A percentile compares a stretch with the other conserved stretches of the same genome.
These are phyloP conservation scores for Arachis monticola DNA, from an alignment of 331 rosid genomes.

Conservation along the genomic window DNA sequence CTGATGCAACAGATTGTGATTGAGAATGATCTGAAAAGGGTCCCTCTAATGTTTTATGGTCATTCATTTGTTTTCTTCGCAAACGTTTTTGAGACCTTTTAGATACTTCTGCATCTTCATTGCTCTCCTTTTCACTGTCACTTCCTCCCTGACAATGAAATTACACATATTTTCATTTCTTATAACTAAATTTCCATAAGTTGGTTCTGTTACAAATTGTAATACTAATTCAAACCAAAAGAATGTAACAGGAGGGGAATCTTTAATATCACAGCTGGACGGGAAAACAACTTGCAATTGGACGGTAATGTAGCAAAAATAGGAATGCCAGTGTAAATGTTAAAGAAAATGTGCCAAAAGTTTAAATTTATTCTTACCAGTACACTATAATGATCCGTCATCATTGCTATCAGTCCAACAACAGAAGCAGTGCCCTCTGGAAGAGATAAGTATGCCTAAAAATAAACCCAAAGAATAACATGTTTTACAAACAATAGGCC, in stretches of 20 bases:
- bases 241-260: conserved; percentile 21
- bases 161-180: conserved; percentile 39
- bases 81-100: conserved; percentile 63
- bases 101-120: conserved; percentile 57
- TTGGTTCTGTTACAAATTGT: conserved; percentile 20
- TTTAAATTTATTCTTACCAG: conserved; percentile 63
- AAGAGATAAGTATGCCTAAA: conserved; percentile 97
- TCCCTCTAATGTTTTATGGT: conserved; percentile 58
- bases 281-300: conserved; percentile 12
- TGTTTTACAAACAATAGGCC: conserved; percentile 30
- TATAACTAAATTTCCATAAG: no score
- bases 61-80: conserved; percentile 58
- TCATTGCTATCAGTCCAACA: conserved; percentile 92
- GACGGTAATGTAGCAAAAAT: conserved; percentile 32
- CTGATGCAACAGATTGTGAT: conserved; percentile 67
- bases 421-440: conserved; percentile 99
- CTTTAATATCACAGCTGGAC: conserved; percentile 24
- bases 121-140: conserved; percentile 84
- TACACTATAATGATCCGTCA: conserved; percentile 86
- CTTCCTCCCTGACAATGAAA: conserved; percentile 80
- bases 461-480: conserved; percentile 41
- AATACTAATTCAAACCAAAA: conserved; percentile 31
- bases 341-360: conserved; percentile 30
- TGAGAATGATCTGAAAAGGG: conserved; percentile 66
- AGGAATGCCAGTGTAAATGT: conserved; percentile 9